Conservation (phyloP, 2,329 filamentous ascomycete species). For the Zymoseptoria tritici region DNA sequence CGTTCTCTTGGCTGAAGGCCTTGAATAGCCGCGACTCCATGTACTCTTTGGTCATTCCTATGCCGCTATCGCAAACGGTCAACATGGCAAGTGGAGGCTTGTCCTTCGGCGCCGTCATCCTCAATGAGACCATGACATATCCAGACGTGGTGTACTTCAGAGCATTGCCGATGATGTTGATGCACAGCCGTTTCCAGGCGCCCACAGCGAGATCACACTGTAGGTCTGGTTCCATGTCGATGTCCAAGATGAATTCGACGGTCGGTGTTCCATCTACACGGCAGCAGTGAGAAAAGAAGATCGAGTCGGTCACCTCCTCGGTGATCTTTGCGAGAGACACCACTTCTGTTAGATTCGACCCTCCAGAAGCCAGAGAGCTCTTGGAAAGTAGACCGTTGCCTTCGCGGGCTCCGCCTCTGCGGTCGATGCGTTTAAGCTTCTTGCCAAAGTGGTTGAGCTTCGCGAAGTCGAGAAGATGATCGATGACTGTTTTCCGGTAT, state of each 20-base stretch:
- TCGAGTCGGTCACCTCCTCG: constrained; percentile 6
- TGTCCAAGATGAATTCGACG: constrained; percentile 42
- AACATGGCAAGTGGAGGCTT: constrained; percentile 19
- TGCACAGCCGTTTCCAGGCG: constrained; percentile 41
- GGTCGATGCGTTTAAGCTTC: not conserved
- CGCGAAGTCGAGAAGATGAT: constrained; percentile 36
- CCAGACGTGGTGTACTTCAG: constrained; percentile 42
- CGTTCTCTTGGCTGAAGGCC: constrained; percentile 59
- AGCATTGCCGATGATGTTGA: constrained; percentile 42
- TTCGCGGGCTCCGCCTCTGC: not conserved
- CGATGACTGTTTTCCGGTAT: constrained; percentile 27
- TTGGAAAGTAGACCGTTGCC: not conserved
- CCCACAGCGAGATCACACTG: constrained; percentile 41
- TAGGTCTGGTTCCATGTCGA: constrained; percentile 27
- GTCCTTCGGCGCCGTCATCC: constrained; percentile 12
- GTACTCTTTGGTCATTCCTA: constrained; percentile 59
- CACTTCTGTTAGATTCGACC: not conserved
- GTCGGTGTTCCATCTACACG: constrained; percentile 7
- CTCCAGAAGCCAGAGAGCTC: not conserved
- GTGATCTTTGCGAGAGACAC: constrained; percentile 3
- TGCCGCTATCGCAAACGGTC: constrained; percentile 54
- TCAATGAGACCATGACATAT: constrained; percentile 32
- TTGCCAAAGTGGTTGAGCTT: constrained; percentile 34
- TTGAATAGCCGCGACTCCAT: constrained; percentile 54
- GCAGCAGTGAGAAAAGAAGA: constrained; percentile 5